phyloP scores from a whole-genome alignment of 305 asterid genomes.

The Vinca major region DNA sequence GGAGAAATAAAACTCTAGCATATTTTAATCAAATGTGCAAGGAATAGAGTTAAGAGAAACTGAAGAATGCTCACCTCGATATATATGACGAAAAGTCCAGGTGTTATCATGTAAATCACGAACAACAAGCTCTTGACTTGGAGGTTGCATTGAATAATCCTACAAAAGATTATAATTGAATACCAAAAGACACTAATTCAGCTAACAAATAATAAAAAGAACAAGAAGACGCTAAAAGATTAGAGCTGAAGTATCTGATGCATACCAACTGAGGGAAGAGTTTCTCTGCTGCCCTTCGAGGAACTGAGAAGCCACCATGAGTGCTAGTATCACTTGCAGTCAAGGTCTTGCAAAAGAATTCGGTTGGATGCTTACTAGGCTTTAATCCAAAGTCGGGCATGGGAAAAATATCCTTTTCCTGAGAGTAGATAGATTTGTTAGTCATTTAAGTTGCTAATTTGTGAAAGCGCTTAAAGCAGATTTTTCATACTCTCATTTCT shows the following conservation, averaged over 20 bases:
- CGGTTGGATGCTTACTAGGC: constrained; percentile 77
- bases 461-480: neutral
- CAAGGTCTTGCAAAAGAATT: constrained; percentile 85
- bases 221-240: too few species aligned
- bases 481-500: neutral
- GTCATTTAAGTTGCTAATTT: constrained; percentile 1
- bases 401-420: constrained; percentile 85
- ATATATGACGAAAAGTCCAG: constrained; percentile 90
- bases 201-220: too few species aligned
- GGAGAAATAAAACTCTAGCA: neutral
- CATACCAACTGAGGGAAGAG: constrained; percentile 77
- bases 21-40: neutral
- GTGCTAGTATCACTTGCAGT: constrained; percentile 95
- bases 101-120: constrained; percentile 86
- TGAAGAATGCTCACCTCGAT: constrained; percentile 46
- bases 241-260: neutral
- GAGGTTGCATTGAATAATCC: constrained; percentile 94
- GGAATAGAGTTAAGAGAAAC: neutral
- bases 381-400: constrained; percentile 74
- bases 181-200: too few species aligned
- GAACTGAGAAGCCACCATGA: constrained; percentile 94
- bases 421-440: constrained; percentile 19
- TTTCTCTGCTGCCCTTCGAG: constrained; percentile 89
- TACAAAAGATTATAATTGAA: too few species aligned
- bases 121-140: constrained; percentile 85